Conservation (phyloP, 1,284 basidiomycete species). For the Schizopora paradoxa region DNA sequence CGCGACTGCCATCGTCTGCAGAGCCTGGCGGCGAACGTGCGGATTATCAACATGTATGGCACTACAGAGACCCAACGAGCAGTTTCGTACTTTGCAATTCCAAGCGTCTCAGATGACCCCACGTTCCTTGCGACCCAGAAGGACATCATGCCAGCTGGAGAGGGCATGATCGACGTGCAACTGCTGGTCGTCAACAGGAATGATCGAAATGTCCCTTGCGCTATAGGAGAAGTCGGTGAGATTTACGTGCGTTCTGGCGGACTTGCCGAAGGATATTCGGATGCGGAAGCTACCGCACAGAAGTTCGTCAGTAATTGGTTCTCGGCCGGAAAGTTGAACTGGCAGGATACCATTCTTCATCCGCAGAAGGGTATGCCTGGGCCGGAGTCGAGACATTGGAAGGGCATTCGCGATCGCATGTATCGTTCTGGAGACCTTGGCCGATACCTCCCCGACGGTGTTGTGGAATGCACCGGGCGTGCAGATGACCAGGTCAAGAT, state of each 20-base stretch:
- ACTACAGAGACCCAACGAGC: slow-evolving; percentile 99
- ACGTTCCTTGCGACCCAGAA: slow-evolving; percentile 95
- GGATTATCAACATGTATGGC: slow-evolving; percentile 99
- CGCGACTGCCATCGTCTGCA: slow-evolving; percentile 96
- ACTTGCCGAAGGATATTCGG: slow-evolving; percentile 93
- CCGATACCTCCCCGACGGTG: slow-evolving; percentile 89
- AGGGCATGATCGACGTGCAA: slow-evolving; percentile 98
- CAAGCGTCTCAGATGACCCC: slow-evolving; percentile 76
- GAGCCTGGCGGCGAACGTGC: slow-evolving; percentile 86
- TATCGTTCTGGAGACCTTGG: slow-evolving; percentile 97
- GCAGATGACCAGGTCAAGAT: slow-evolving; percentile 99
- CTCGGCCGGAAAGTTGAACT: slow-evolving; percentile 41
- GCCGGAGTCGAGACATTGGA: slow-evolving; percentile 81
- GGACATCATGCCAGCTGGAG: slow-evolving; percentile 97
- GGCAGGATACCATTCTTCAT: slow-evolving; percentile 69
- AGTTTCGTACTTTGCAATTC: slow-evolving; percentile 96
- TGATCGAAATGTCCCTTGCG: slow-evolving; percentile 85
- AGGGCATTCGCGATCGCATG: slow-evolving; percentile 97
- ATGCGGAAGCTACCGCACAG: slow-evolving; percentile 77
- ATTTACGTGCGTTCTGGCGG: slow-evolving; percentile 98
- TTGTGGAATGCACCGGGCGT: slow-evolving; percentile 95
- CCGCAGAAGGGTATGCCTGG: slow-evolving; percentile 53
- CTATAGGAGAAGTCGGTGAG: slow-evolving; percentile 96
- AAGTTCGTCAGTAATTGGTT: slow-evolving; percentile 97
- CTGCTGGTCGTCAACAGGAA: slow-evolving; percentile 95